phyloP scores from a whole-genome alignment of 305 asterid species.

The Fraxinus sp. region DNA sequence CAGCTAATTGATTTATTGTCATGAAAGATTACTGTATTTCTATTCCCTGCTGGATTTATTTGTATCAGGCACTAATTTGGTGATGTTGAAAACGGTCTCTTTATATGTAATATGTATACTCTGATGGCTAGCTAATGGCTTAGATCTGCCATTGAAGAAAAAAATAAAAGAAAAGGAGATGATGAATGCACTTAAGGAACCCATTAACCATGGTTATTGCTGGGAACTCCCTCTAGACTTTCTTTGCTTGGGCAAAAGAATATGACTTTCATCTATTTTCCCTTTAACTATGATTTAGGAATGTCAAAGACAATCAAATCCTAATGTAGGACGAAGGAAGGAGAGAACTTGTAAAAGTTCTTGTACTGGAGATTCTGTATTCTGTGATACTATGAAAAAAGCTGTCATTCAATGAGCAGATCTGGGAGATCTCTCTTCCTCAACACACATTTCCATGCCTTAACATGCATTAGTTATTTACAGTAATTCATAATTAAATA shows the following conservation, averaged over 20 bases:
- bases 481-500: not conserved
- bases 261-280: not conserved
- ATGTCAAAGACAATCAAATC: not conserved
- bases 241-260: not conserved
- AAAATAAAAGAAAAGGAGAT: not conserved
- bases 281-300: not conserved
- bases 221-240: not conserved
- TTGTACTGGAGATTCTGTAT: not conserved
- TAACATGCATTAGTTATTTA: slow-evolving; percentile 11
- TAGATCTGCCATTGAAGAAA: not conserved
- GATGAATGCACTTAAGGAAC: not conserved
- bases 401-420: not conserved
- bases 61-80: not conserved
- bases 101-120: not conserved
- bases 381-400: not conserved
- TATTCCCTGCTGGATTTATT: not conserved
- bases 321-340: slow-evolving; percentile 1
- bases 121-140: not conserved
- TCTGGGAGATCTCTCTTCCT: slow-evolving; percentile 2
- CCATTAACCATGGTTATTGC: not conserved
- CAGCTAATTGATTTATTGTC: not conserved
- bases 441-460: not conserved
- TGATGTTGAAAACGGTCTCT: not conserved
- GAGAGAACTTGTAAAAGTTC: not conserved
- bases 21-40: not conserved